Evolutionary conservation across 345 rosid genomes (phyloP).

Genomic region (Pistacia atlantica): DNA sequence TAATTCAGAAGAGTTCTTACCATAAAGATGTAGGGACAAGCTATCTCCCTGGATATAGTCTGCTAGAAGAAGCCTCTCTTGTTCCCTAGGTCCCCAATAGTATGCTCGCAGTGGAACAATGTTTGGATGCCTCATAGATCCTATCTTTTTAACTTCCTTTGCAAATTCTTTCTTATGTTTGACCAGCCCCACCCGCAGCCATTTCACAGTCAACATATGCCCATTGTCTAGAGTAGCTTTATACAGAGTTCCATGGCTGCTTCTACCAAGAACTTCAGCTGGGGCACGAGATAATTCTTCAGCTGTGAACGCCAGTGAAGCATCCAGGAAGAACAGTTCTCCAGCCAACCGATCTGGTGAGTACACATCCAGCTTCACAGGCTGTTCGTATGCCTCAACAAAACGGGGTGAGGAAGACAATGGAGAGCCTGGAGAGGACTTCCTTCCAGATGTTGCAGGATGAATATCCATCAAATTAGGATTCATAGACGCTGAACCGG

Average conservation of each 20-base stretch:
- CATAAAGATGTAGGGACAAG: slow-evolving; percentile 88
- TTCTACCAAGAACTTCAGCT: slow-evolving; percentile 98
- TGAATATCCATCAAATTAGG: slow-evolving; percentile 61
- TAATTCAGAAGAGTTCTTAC: slow-evolving; percentile 43
- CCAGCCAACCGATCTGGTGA: slow-evolving; percentile 97
- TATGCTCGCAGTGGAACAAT: slow-evolving; percentile 83
- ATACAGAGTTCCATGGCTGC: slow-evolving; percentile 94
- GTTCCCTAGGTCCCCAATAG: slow-evolving; percentile 97
- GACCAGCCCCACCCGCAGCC: slow-evolving; percentile 93
- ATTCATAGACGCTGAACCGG: slow-evolving; percentile 39
- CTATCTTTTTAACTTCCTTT: slow-evolving; percentile 82
- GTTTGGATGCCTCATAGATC: slow-evolving; percentile 70
- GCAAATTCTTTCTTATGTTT: slow-evolving; percentile 90
- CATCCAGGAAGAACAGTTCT: slow-evolving; percentile 77
- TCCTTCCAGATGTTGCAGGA: slow-evolving; percentile 67
- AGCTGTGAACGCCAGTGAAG: slow-evolving; percentile 74
- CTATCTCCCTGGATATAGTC: slow-evolving; percentile 89
- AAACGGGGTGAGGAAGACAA: slow-evolving; percentile 76
- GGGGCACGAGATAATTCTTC: slow-evolving; percentile 97
- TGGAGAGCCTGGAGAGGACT: slow-evolving; percentile 80
- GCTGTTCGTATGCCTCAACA: slow-evolving; percentile 56
- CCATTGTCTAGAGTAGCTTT: slow-evolving; percentile 87
- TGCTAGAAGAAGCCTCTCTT: slow-evolving; percentile 87
- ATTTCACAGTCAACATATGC: slow-evolving; percentile 86
- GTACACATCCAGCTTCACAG: slow-evolving; percentile 76